Base-by-base conservation (phyloP, 1,284 basidiomycete genomes). In the Malassezia sp. region DNA sequence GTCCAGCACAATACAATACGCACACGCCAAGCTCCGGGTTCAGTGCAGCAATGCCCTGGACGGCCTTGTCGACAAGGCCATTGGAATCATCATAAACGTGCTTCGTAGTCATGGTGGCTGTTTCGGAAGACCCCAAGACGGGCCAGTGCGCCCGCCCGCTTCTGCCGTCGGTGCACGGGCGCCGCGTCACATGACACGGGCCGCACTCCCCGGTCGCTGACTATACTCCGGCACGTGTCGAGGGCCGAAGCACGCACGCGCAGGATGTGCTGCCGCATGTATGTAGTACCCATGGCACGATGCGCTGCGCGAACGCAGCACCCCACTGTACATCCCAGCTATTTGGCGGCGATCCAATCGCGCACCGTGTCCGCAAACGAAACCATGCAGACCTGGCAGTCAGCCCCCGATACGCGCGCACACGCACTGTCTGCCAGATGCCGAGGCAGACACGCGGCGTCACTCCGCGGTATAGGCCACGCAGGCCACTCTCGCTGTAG, bases 381-480 rank as follows among this genome's bases (percentile, higher is more conserved):
- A 56, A 96, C 90, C 90, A 96, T 96, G 77, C 89, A 96, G 56
- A 95, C 73, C 36, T 40, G 18, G 21, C 17, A 20, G 10, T 6
- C 6, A 27, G 27, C 22, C 36, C 20, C 1, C 4, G 14, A 20
- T 26, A 5, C 11, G 37, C 57, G 12, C 20, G 6, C 14, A 20
- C 47, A 54, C 65, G 54, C 35, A 70, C 77, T 10, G 89, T 91
- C 73, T 91, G 88, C 89, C 89, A 93, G 66, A 91, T 79, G 54
- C 90, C 91, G 52, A 97, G 80, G 63, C 81, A 90, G 68, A 99
- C 88, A 56, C 93, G 85, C 41, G 93, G 93, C 0, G 88, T 85
- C 17, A 97, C 90, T 66, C 93, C 93, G 51, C 93, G 82, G 78
- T 97, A 99, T 27, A 99, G 77, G 29, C 93, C 93, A 74, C 85